Evolutionary conservation across 306 rosid species (phyloP).

Genomic region (Medicago arabica): DNA sequence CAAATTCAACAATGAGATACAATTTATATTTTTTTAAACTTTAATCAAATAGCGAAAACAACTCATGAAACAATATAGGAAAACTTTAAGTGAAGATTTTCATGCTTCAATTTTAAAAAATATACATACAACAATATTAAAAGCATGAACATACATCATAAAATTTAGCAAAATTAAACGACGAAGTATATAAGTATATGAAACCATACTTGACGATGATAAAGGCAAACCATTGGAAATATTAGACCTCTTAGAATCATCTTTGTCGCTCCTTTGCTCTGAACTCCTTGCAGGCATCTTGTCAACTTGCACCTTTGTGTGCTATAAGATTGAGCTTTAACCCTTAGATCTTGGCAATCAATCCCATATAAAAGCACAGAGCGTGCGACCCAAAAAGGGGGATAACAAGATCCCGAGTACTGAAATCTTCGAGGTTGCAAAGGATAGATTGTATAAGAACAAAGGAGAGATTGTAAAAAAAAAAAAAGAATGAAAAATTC

Average conservation of each 20-base stretch:
- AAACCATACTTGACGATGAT: not conserved
- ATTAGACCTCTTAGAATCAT: not conserved
- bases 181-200: not conserved
- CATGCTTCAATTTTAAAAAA: not conserved
- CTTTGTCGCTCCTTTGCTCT: not conserved
- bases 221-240: not conserved
- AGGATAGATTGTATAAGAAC: too few species aligned
- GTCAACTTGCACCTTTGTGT: not conserved
- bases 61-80: not conserved
- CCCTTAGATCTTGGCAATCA: too few species aligned
- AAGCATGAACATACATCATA: not conserved
- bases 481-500: too few species aligned
- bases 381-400: too few species aligned
- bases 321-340: not conserved
- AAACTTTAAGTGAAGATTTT: not conserved
- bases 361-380: too few species aligned
- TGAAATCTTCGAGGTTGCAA: too few species aligned
- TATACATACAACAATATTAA: not conserved
- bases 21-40: not conserved
- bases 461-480: too few species aligned
- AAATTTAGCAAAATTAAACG: not conserved
- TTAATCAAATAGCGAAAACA: not conserved
- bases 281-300: not conserved
- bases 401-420: too few species aligned
- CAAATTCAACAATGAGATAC: not conserved